Conservation (phyloP, 2,329 filamentous ascomycete genomes). For the Fusarium sp. region DNA sequence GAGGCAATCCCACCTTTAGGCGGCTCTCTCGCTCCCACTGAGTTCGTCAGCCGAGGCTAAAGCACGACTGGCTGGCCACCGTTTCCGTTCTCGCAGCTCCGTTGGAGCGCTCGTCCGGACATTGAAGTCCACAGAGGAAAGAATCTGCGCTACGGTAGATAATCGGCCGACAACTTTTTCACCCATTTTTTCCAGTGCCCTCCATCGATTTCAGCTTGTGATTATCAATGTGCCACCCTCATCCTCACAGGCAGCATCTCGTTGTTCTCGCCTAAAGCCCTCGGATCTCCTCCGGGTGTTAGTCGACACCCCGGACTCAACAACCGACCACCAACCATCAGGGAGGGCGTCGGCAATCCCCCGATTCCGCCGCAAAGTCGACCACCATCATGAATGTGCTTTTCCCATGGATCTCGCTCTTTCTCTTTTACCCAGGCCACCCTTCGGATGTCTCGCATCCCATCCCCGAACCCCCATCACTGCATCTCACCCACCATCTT, state of each 20-base stretch:
- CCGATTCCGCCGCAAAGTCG: conserved; percentile 7
- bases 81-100: conserved; percentile 13
- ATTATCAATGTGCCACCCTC: background rate
- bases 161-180: conserved; percentile 5
- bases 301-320: conserved; percentile 8
- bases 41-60: conserved; percentile 1
- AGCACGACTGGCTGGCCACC: conserved; percentile 4
- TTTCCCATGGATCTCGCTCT: conserved; percentile 16
- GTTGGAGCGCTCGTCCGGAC: conserved; percentile 20
- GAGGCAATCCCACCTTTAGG: background rate
- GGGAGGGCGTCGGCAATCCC: background rate
- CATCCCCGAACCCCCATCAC: conserved; percentile 15
- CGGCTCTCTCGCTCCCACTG: conserved; percentile 1
- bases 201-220: background rate
- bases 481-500: conserved; percentile 14
- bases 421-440: conserved; percentile 14
- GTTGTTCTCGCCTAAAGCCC: conserved; percentile 7
- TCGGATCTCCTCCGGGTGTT: conserved; percentile 28
- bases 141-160: background rate
- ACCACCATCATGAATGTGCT: conserved; percentile 28
- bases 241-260: background rate
- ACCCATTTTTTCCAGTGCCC: background rate
- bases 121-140: conserved; percentile 25
- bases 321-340: conserved; percentile 11
- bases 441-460: conserved; percentile 32